Conservation (phyloP, 202 grass and related monocot species). For the Tripidium arundinaceum region DNA sequence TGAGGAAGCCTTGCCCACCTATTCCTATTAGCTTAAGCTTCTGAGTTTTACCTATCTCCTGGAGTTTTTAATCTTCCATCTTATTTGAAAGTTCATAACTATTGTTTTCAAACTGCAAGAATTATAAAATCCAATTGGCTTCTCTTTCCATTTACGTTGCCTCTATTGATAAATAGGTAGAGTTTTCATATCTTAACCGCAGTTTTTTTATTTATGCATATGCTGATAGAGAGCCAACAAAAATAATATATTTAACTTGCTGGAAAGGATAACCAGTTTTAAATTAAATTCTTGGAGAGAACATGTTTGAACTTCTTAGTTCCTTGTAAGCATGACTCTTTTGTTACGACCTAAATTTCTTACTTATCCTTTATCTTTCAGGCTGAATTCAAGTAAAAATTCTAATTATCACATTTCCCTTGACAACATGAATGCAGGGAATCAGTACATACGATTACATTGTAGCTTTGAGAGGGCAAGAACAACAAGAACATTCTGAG, state of each 20-base stretch:
- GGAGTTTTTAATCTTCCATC: too few species aligned
- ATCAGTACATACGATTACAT: constrained; percentile 87
- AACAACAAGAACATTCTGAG: too few species aligned
- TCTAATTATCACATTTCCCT: too few species aligned
- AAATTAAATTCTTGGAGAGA: not conserved
- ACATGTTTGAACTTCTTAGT: not conserved
- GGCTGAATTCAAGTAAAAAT: not conserved
- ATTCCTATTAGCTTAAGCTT: too few species aligned
- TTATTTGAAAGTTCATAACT: too few species aligned
- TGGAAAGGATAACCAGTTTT: not conserved
- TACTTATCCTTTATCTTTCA: not conserved
- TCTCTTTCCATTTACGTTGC: not conserved
- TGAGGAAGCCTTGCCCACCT: too few species aligned
- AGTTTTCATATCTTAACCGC: too few species aligned
- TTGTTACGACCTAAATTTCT: not conserved
- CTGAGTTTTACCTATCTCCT: too few species aligned
- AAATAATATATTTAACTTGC: not conserved
- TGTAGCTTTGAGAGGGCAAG: too few species aligned
- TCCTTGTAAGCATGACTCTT: not conserved
- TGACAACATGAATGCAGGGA: constrained; percentile 40
- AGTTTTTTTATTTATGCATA: not conserved
- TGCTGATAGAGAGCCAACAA: not conserved
- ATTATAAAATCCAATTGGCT: not conserved
- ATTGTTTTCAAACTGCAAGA: too few species aligned
- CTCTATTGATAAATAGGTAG: not conserved